Conservation (phyloP, 2,329 filamentous ascomycete genomes). For the Chaetoscypha palmicola region DNA sequence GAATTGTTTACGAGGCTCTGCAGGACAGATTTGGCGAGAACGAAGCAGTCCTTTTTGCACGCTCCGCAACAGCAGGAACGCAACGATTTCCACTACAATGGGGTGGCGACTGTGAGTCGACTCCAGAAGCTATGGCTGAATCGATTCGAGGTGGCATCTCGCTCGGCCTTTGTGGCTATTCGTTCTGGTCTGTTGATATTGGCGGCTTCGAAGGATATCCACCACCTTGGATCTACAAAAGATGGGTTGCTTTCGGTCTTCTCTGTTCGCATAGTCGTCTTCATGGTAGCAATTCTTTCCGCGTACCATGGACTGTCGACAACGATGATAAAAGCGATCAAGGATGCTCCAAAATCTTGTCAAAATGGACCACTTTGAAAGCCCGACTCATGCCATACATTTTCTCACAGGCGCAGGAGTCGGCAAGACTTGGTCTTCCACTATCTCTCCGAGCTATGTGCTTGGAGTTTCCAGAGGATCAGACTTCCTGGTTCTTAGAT, state of each 20-base stretch:
- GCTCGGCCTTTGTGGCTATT: conserved; percentile 49
- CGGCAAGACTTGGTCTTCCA: conserved; percentile 43
- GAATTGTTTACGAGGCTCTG: conserved; percentile 49
- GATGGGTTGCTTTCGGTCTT: conserved; percentile 57
- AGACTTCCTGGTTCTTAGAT: conserved; percentile 50
- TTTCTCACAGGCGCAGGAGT: conserved; percentile 43
- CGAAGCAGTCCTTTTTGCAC: conserved; percentile 51
- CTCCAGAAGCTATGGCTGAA: conserved; percentile 55
- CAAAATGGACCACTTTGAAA: conserved; percentile 39
- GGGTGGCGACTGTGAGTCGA: conserved; percentile 58
- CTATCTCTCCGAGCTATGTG: conserved; percentile 50
- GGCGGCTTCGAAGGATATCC: conserved; percentile 56
- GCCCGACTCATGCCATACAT: conserved; percentile 52
- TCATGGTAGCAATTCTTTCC: conserved; percentile 52
- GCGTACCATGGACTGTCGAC: conserved; percentile 58
- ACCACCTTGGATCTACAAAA: conserved; percentile 52
- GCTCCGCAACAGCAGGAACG: conserved; percentile 50
- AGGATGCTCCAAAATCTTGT: conserved; percentile 44
- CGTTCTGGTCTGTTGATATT: conserved; percentile 56
- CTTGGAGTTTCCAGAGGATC: conserved; percentile 53
- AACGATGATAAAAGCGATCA: conserved; percentile 42
- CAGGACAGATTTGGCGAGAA: conserved; percentile 40
- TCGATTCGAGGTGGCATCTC: conserved; percentile 51
- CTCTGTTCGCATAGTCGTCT: conserved; percentile 53
- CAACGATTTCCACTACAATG: conserved; percentile 54